Evolutionary conservation across 2,329 filamentous ascomycete species (phyloP), one percentile per base, ranked within the genome.

Genomic region (Penicillium palitans): DNA sequence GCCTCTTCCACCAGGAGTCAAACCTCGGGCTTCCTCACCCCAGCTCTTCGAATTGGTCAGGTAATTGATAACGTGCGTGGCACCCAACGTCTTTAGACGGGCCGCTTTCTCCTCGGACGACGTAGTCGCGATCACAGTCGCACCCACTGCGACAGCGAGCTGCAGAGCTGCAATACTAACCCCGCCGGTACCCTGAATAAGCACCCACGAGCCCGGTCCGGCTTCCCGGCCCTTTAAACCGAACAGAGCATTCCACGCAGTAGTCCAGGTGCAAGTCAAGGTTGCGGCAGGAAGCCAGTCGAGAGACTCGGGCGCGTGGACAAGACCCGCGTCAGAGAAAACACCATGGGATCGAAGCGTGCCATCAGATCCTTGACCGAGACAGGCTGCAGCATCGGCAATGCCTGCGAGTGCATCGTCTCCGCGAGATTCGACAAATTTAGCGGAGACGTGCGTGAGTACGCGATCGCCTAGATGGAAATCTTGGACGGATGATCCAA

Each of bases 61-160:
- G 74, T 86, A 85, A 74, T 86, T 85, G 68, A 86, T 76, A 46
- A 85, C 76, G 62, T 84, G 78, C 64, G 83, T 77, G 2, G 81
- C 83, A 47, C 84, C 84, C 15, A 83, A 72, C 62, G 78, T 73
- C 71, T 81, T 82, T 25, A 85, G 74, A 24, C 70, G 67, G 37
- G 80, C 76, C 3, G 72, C 79, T 69, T 86, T 86, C 7, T 75
- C 72, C 0, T 71, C 67, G 0, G 78, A 79, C 0, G 81, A 84
- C 0, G 83, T 85, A 0, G 83, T 86, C 0, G 83, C 82, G 52
- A 86, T 83, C 57, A 86, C 83, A 8, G 69, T 78, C 0, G 83
- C 83, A 29, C 83, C 84, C 0, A 79, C 81, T 0, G 83, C 82
- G 61, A 70, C 68, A 39, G 75, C 74, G 0, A 83, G 58, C 49